Percentiles rank a stretch among this genome's conserved stretches.
Conservation (phyloP, 179 eudicot genomes). For the Kewa caespitosa region DNA sequence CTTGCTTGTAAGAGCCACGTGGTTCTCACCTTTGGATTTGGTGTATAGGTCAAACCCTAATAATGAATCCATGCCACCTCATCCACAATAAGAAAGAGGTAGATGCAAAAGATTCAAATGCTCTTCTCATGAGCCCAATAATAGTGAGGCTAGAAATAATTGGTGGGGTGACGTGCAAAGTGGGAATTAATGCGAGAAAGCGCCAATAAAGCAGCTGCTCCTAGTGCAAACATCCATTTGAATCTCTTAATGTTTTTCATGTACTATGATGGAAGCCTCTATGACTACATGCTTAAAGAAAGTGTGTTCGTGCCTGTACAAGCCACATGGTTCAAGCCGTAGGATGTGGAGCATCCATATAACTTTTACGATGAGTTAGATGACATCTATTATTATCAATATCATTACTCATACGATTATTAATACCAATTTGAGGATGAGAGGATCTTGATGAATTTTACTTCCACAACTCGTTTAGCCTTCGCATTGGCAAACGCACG, state of each 20-base stretch:
- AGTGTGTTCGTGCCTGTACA: slow-evolving; percentile 85
- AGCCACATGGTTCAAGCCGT: slow-evolving; percentile 86
- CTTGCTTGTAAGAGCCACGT: no score
- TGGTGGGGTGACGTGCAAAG: no score
- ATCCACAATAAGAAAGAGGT: no score
- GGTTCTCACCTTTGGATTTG: no score
- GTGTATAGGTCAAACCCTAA: no score
- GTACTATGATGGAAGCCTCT: slow-evolving; percentile 90
- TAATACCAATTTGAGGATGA: slow-evolving; percentile 26
- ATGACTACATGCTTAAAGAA: slow-evolving; percentile 85
- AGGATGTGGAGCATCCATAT: slow-evolving; percentile 52
- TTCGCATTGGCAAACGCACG: not conserved
- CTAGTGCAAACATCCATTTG: slow-evolving; percentile 92
- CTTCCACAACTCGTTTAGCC: slow-evolving; percentile 37
- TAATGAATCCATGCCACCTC: no score
- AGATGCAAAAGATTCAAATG: no score
- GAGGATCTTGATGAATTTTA: slow-evolving; percentile 53
- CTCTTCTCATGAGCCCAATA: no score
- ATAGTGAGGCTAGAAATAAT: no score
- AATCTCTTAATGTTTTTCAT: slow-evolving; percentile 67
- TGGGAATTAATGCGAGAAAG: no score
- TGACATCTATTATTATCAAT: slow-evolving; percentile 46
- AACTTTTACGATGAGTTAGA: slow-evolving; percentile 49
- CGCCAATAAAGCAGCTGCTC: no score
- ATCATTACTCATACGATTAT: slow-evolving; percentile 51